Conservation (phyloP, 768 basidiomycete genomes). For the Tremella yokohamensis region DNA sequence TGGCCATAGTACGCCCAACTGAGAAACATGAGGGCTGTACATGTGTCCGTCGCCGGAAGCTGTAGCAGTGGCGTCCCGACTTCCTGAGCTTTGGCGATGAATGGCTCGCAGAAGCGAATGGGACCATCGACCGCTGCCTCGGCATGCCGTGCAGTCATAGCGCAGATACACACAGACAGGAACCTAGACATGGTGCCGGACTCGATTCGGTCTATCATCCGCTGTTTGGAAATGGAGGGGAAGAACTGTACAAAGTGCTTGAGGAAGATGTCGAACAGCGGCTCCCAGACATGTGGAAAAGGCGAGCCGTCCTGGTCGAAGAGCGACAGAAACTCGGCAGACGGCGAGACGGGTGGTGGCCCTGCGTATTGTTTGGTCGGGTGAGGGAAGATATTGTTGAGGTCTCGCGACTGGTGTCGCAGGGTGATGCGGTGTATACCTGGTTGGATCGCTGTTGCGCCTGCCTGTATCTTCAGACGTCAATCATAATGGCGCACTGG, state of each 20-base stretch:
- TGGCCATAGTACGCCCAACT: conserved; percentile 43
- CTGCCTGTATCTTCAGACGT: conserved; percentile 23
- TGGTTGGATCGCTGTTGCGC: conserved; percentile 25
- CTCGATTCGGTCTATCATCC: conserved; percentile 32
- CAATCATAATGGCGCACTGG: background rate
- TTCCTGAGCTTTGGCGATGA: conserved; percentile 44
- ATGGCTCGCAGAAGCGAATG: conserved; percentile 31
- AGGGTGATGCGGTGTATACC: conserved; percentile 47
- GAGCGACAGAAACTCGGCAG: conserved; percentile 9
- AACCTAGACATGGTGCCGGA: conserved; percentile 41
- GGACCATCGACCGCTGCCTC: conserved; percentile 10
- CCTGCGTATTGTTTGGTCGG: conserved; percentile 19
- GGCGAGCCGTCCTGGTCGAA: conserved; percentile 39
- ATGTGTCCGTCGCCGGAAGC: conserved; percentile 40
- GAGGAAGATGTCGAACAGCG: conserved; percentile 39
- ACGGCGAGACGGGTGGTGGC: background rate
- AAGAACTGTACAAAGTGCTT: conserved; percentile 38
- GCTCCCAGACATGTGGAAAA: conserved; percentile 29
- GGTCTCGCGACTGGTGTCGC: conserved; percentile 32
- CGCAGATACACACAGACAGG: conserved; percentile 36
- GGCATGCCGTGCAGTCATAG: conserved; percentile 31
- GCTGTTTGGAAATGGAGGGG: conserved; percentile 23
- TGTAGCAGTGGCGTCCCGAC: conserved; percentile 38
- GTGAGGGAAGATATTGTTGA: background rate
- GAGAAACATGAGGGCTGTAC: conserved; percentile 36